Percentiles rank a stretch among this genome's conserved stretches.
These are phyloP conservation scores for Cystofilobasidium capitatum DNA, from an alignment of 768 basidiomycete species.

Conservation along the genomic window DNA sequence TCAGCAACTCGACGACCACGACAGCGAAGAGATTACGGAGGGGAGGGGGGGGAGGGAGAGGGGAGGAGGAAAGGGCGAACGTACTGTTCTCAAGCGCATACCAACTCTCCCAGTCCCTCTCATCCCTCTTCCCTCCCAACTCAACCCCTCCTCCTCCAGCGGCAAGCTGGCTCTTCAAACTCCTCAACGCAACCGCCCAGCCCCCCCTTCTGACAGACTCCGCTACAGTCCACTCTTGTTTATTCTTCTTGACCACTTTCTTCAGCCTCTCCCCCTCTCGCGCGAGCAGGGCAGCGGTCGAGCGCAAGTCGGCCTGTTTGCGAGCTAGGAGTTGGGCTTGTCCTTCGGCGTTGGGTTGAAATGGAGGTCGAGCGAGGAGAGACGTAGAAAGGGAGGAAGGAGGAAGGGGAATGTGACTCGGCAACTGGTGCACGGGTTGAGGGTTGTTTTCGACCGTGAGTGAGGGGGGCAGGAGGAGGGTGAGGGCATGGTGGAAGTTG, in stretches of 20 bases:
- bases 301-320: slow-evolving; percentile 4
- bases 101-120: slow-evolving; percentile 8
- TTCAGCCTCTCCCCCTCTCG: neutral
- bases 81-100: slow-evolving; percentile 11
- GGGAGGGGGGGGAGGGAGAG: neutral
- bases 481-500: slow-evolving; percentile 14
- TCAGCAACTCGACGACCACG: too few species aligned
- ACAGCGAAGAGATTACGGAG: neutral
- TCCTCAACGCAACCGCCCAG: slow-evolving; percentile 1
- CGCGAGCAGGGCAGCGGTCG: neutral
- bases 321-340: neutral
- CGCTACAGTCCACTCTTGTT: slow-evolving; percentile 8
- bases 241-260: neutral
- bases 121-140: slow-evolving; percentile 6
- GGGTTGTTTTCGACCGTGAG: neutral
- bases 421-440: neutral
- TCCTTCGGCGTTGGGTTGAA: neutral
- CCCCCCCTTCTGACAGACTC: slow-evolving; percentile 1
- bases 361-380: neutral
- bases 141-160: neutral
- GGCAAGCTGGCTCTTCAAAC: neutral
- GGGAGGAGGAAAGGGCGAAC: neutral
- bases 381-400: slow-evolving; percentile 11
- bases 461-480: slow-evolving; percentile 8
- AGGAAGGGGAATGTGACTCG: slow-evolving; percentile 9